Percentiles rank a stretch among this genome's conserved stretches.
Conservation (phyloP, 73 alveolate species). For the Paramecium caudatum region DNA sequence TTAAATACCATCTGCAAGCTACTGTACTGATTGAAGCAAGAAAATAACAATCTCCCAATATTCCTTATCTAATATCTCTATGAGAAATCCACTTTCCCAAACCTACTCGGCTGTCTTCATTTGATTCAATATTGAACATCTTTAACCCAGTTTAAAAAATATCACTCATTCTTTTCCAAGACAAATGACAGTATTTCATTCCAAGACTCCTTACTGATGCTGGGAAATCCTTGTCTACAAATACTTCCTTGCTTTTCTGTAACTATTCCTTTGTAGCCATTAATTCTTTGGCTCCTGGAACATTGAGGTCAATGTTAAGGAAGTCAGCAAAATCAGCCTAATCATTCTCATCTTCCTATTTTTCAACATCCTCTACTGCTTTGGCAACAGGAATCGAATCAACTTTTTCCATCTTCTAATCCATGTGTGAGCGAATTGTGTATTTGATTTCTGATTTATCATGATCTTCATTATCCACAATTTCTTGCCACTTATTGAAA, state of each 20-base stretch:
- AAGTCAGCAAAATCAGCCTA: no score
- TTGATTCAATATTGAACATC: neutral
- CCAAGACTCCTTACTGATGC: neutral
- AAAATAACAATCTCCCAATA: conserved; percentile 95
- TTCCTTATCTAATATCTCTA: conserved; percentile 93
- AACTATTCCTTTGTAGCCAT: neutral
- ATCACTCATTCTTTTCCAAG: neutral
- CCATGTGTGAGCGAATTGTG: neutral
- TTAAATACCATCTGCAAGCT: conserved; percentile 81
- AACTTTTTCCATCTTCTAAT: neutral
- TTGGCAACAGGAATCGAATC: no score
- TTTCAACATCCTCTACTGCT: no score
- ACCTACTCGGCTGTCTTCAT: conserved; percentile 28
- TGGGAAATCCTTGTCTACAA: neutral
- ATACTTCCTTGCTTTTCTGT: neutral
- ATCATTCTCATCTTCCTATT: no score
- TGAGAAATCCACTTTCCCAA: conserved; percentile 75
- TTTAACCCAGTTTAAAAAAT: neutral
- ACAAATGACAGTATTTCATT: neutral
- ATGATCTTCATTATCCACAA: neutral
- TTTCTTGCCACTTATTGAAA: neutral
- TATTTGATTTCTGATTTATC: neutral
- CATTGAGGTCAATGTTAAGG: no score
- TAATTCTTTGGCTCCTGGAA: neutral
- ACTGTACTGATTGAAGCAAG: conserved; percentile 88